Evolutionary conservation across 495 filamentous ascomycete species (phyloP).

Genomic region (Mytilinidion resinicola): DNA sequence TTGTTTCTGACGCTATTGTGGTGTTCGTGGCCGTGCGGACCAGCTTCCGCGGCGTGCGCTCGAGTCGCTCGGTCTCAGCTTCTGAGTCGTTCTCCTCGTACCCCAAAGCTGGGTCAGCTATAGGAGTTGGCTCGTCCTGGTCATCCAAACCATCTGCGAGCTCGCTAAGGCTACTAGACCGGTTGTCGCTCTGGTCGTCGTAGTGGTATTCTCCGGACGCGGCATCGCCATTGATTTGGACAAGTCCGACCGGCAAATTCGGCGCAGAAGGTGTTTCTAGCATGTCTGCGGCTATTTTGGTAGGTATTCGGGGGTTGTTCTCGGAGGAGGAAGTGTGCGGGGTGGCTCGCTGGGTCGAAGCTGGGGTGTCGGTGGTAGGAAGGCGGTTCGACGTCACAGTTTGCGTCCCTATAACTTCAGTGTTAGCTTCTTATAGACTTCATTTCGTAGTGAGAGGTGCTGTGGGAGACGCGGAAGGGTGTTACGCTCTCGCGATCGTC

Average conservation of each 20-base stretch:
- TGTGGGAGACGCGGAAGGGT: background rate
- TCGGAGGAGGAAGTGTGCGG: background rate
- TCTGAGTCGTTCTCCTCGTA: conserved; percentile 77
- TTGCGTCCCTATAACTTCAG: background rate
- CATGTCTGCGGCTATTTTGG: background rate
- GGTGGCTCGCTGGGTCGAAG: background rate
- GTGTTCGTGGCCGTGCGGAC: conserved; percentile 15
- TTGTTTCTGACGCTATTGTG: conserved; percentile 18
- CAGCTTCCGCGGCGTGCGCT: conserved; percentile 76
- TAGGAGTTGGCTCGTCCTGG: conserved; percentile 41
- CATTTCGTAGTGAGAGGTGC: background rate
- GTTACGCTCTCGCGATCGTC: background rate
- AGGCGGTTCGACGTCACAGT: background rate
- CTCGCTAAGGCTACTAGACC: conserved; percentile 80
- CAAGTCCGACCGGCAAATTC: background rate
- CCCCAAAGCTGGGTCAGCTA: conserved; percentile 20
- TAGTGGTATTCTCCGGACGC: background rate
- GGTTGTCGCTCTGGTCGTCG: conserved; percentile 30
- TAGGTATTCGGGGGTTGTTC: background rate
- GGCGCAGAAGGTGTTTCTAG: conserved; percentile 5
- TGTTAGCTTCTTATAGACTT: too few relatives aligned
- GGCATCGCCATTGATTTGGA: background rate
- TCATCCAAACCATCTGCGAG: conserved; percentile 72
- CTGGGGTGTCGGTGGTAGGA: background rate
- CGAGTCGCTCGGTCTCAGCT: conserved; percentile 92